A percentile compares a stretch with the other conserved stretches of the same genome.
These are phyloP conservation scores for Barnettozyma hawaiiensis DNA, from an alignment of 1,139 yeast species.

Conservation along the genomic window DNA sequence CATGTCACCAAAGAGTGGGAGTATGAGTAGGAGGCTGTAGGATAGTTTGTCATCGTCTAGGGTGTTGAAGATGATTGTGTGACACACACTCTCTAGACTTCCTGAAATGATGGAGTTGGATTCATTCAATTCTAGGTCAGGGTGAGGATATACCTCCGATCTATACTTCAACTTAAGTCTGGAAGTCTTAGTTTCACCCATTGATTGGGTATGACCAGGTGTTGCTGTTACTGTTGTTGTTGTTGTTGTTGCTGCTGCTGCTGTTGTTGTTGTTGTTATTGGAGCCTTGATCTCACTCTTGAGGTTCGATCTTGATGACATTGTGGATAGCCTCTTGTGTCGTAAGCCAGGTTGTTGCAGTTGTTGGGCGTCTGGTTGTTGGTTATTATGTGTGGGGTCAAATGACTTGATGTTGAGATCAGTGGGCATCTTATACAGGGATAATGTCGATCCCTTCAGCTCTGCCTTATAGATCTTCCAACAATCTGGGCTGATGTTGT, in stretches of 20 bases:
- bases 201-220: conserved; percentile 1
- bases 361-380: conserved; percentile 3
- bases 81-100: conserved; percentile 66
- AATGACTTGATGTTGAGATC: conserved; percentile 45
- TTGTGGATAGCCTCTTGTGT: conserved; percentile 25
- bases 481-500: conserved; percentile 18
- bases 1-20: conserved; percentile 66
- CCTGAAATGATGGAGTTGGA: conserved; percentile 40
- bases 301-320: conserved; percentile 17
- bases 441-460: conserved; percentile 56
- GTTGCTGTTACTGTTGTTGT: no score
- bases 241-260: no score
- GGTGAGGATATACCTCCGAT: conserved; percentile 55
- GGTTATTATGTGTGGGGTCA: conserved; percentile 30
- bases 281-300: conserved; percentile 14
- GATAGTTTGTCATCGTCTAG: conserved; percentile 35
- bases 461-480: conserved; percentile 56
- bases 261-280: no score
- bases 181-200: conserved; percentile 4
- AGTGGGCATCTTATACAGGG: conserved; percentile 49
- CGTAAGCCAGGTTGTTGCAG: conserved; percentile 15
- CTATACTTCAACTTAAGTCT: conserved; percentile 28
- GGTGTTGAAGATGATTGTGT: conserved; percentile 56
- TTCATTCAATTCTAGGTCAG: conserved; percentile 54
- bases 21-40: conserved; percentile 44